Percentiles rank a stretch among this genome's conserved stretches.
These are phyloP conservation scores for Aspergillus saccharolyticus DNA, from an alignment of 495 filamentous ascomycete species.

Conservation along the genomic window DNA sequence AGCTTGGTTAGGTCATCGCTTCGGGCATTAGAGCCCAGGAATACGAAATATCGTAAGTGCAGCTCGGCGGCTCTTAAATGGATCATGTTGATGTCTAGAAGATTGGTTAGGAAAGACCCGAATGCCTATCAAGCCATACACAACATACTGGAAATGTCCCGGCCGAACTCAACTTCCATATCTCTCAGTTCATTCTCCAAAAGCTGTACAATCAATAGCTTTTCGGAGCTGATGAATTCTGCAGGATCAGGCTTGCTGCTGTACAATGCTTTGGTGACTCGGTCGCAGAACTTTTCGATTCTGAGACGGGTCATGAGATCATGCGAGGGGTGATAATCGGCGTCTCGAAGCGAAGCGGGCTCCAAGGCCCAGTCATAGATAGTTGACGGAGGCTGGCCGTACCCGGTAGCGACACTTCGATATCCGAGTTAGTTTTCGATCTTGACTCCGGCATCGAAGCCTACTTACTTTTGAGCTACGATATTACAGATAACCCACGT, in stretches of 20 bases:
- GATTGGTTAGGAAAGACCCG: conserved; percentile 54
- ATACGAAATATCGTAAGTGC: conserved; percentile 44
- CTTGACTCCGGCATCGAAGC: neutral
- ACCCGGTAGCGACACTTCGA: conserved; percentile 76
- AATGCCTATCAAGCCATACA: conserved; percentile 49
- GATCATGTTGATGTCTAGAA: conserved; percentile 56
- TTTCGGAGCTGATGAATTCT: conserved; percentile 68
- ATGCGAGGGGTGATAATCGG: conserved; percentile 60
- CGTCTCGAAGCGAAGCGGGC: conserved; percentile 54
- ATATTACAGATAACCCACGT: conserved; percentile 95
- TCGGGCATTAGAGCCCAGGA: conserved; percentile 54
- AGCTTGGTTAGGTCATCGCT: conserved; percentile 65
- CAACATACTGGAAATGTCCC: conserved; percentile 53
- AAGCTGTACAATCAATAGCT: conserved; percentile 59
- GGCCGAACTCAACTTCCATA: conserved; percentile 46
- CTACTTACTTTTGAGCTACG: conserved; percentile 66
- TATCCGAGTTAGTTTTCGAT: conserved; percentile 15
- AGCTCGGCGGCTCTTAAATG: conserved; percentile 44
- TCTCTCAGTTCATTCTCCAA: conserved; percentile 49
- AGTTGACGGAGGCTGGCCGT: conserved; percentile 81
- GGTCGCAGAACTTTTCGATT: conserved; percentile 81
- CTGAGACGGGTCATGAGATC: conserved; percentile 67
- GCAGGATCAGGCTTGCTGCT: conserved; percentile 72
- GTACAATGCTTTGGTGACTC: conserved; percentile 80
- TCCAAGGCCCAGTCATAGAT: conserved; percentile 83